Percentiles rank a stretch among this genome's conserved stretches.
Evolutionary conservation across 1,284 basidiomycete species (phyloP).

Genomic region (Chondrostereum purpureum): DNA sequence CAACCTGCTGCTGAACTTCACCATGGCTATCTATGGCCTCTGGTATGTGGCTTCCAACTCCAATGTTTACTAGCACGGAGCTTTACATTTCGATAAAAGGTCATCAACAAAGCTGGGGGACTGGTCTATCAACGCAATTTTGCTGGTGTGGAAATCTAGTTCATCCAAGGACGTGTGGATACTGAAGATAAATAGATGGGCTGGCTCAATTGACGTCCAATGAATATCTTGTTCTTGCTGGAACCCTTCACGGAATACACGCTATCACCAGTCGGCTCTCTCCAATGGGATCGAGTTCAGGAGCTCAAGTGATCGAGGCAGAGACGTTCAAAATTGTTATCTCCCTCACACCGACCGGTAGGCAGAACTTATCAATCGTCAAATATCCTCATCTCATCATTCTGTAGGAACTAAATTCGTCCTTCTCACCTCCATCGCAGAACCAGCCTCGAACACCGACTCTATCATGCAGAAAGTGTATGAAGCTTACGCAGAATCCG

Average conservation of each 20-base stretch:
- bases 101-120: conserved; percentile 98
- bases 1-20: too few relatives aligned
- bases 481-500: conserved; percentile 86
- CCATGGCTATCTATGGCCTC: conserved; percentile 73
- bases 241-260: conserved; percentile 96
- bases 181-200: conserved; percentile 52
- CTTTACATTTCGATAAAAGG: conserved; percentile 48
- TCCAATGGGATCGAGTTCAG: conserved; percentile 77
- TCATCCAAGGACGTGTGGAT: conserved; percentile 4
- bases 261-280: conserved; percentile 93
- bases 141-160: conserved; percentile 48
- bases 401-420: conserved; percentile 93
- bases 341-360: conserved; percentile 89
- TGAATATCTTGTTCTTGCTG: conserved; percentile 94
- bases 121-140: conserved; percentile 92
- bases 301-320: conserved; percentile 90
- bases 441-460: conserved; percentile 59
- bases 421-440: conserved; percentile 75
- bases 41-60: conserved; percentile 60
- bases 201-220: conserved; percentile 88
- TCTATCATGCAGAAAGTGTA: conserved; percentile 76
- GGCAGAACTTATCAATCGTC: too few relatives aligned
- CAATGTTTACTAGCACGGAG: conserved; percentile 4
- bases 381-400: conserved; percentile 9
- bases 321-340: conserved; percentile 91